Conservation (phyloP, 768 basidiomycete species). For the Lentinus brumalis region DNA sequence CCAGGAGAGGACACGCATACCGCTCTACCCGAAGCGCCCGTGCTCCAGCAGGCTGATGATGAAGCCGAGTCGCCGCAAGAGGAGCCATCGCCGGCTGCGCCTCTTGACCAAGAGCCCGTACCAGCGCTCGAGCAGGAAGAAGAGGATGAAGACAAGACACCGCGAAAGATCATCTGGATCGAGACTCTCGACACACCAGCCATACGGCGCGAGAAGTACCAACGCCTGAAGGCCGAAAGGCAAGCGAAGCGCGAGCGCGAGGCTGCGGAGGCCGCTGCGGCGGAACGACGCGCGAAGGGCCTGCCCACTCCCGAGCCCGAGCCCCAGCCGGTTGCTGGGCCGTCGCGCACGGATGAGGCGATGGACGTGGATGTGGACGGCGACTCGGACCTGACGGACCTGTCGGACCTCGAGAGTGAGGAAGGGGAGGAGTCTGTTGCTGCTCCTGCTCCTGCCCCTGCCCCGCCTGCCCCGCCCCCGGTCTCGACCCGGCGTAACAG, state of each 20-base stretch:
- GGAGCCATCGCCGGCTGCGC: too few relatives aligned
- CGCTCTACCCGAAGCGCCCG: too few relatives aligned
- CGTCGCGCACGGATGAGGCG: neutral
- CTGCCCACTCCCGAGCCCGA: neutral
- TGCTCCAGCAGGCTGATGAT: too few relatives aligned
- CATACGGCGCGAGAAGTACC: constrained; percentile 59
- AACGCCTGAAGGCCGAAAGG: constrained; percentile 44
- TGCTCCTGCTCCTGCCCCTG: constrained; percentile 21
- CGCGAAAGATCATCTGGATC: constrained; percentile 60
- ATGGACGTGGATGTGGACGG: neutral
- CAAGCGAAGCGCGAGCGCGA: constrained; percentile 15
- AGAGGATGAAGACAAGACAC: constrained; percentile 26
- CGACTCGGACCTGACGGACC: constrained; percentile 19
- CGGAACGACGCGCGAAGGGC: neutral
- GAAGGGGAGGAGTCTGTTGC: constrained; percentile 9
- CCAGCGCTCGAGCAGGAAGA: neutral
- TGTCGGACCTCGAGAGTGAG: constrained; percentile 17
- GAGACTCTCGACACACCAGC: constrained; percentile 75
- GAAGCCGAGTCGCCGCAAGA: too few relatives aligned
- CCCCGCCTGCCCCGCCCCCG: neutral
- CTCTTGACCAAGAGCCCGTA: too few relatives aligned
- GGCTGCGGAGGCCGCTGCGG: constrained; percentile 1
- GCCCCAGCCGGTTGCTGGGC: neutral
- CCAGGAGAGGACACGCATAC: too few relatives aligned
- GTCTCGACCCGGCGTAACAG: constrained; percentile 4